phyloP scores from a whole-genome alignment of 306 rosid genomes.

The Hylodesmum podocarpum region DNA sequence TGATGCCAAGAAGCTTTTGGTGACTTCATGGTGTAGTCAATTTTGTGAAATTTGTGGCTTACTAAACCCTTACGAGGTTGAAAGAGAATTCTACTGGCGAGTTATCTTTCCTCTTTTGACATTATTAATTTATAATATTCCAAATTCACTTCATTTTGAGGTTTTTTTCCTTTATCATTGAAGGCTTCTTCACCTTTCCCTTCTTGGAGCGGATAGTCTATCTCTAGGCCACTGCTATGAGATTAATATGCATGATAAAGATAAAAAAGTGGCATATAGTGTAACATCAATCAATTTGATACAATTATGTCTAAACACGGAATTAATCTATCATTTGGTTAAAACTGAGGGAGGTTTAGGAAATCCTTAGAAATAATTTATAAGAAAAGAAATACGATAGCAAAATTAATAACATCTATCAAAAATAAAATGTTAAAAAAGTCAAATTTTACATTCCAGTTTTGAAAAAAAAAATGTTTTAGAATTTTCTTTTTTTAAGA shows the following conservation, averaged over 20 bases:
- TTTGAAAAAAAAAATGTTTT: too few relatives aligned
- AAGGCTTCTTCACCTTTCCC: neutral
- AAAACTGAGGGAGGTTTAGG: too few relatives aligned
- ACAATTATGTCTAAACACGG: too few relatives aligned
- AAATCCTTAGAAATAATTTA: neutral
- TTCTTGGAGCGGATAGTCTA: neutral
- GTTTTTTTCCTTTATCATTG: neutral
- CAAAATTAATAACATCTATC: neutral
- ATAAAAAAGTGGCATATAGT: too few relatives aligned
- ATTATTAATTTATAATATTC: neutral
- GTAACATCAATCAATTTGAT: too few relatives aligned
- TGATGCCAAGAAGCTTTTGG: neutral
- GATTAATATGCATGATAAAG: neutral
- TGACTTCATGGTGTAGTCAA: neutral
- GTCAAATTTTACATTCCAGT: too few relatives aligned
- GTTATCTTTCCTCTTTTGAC: neutral
- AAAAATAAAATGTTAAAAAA: too few relatives aligned
- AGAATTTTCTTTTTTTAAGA: too few relatives aligned
- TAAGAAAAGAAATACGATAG: neutral
- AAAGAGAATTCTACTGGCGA: neutral
- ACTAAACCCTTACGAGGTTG: neutral
- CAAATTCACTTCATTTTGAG: neutral
- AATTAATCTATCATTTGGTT: too few relatives aligned
- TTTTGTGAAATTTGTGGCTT: neutral
- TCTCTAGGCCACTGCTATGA: neutral